Conservation (phyloP, 441 rosid genomes). For the Gossypium gossypioides region DNA sequence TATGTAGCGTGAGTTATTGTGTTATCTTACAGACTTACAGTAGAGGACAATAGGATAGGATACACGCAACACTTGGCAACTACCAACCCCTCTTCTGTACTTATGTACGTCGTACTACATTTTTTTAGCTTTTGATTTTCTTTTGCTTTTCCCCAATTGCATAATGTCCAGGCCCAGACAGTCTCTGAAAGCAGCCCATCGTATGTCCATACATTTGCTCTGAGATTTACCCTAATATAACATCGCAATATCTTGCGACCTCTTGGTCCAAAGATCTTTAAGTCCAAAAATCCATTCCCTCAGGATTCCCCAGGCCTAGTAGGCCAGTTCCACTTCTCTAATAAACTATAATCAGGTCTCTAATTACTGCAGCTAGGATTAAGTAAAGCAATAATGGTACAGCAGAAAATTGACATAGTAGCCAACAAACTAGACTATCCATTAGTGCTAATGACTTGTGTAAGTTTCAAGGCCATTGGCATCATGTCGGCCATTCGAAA, state of each 20-base stretch:
- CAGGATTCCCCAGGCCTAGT: neutral
- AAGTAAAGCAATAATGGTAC: neutral
- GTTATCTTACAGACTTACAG: too few species aligned
- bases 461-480: too few species aligned
- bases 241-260: neutral
- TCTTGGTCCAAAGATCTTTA: neutral
- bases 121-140: too few species aligned
- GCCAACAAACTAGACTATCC: neutral
- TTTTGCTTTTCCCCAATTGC: too few species aligned
- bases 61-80: neutral
- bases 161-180: neutral
- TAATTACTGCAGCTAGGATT: neutral
- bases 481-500: too few species aligned
- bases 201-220: neutral
- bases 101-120: too few species aligned
- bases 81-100: too few species aligned
- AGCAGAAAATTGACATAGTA: neutral
- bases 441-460: too few species aligned
- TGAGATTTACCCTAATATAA: neutral
- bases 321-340: neutral
- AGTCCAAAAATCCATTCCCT: neutral
- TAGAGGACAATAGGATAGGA: neutral
- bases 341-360: neutral
- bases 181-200: neutral
- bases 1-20: neutral